phyloP scores from a whole-genome alignment of 495 filamentous ascomycete species.

The Xylaria castorea region DNA sequence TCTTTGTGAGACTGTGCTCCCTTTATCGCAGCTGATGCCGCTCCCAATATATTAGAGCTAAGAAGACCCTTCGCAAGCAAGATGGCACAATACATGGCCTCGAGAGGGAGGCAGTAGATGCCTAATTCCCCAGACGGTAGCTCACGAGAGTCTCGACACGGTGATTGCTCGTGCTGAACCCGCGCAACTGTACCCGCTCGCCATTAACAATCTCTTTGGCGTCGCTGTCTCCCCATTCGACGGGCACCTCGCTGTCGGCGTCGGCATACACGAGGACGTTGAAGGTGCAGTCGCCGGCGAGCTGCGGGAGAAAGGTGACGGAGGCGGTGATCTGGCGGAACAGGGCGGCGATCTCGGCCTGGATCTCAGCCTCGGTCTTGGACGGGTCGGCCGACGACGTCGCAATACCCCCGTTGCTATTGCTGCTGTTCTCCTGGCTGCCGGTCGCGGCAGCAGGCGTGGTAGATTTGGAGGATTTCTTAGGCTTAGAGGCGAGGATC shows the following conservation, averaged over 20 bases:
- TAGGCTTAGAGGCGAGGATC: constrained; percentile 65
- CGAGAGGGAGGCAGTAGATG: not conserved
- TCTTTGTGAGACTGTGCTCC: not conserved
- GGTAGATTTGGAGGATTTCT: constrained; percentile 50
- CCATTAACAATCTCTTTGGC: constrained; percentile 96
- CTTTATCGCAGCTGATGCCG: not conserved
- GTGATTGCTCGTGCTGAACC: constrained; percentile 94
- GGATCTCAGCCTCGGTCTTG: constrained; percentile 92
- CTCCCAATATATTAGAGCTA: not conserved
- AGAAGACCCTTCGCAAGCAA: not conserved
- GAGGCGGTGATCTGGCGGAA: constrained; percentile 98
- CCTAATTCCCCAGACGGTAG: constrained; percentile 66
- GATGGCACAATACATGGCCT: not conserved
- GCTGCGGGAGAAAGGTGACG: constrained; percentile 93
- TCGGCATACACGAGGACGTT: constrained; percentile 98
- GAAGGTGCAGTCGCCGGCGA: constrained; percentile 94
- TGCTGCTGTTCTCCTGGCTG: constrained; percentile 50
- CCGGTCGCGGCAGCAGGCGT: constrained; percentile 56
- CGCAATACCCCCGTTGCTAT: constrained; percentile 21
- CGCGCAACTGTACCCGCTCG: constrained; percentile 93
- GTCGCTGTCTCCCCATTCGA: constrained; percentile 98
- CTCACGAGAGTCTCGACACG: constrained; percentile 93
- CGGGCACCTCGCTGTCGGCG: constrained; percentile 92
- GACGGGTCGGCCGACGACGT: constrained; percentile 56
- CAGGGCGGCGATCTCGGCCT: constrained; percentile 91